phyloP scores from a whole-genome alignment of 768 basidiomycete genomes.

The Boletus sensibilis region DNA sequence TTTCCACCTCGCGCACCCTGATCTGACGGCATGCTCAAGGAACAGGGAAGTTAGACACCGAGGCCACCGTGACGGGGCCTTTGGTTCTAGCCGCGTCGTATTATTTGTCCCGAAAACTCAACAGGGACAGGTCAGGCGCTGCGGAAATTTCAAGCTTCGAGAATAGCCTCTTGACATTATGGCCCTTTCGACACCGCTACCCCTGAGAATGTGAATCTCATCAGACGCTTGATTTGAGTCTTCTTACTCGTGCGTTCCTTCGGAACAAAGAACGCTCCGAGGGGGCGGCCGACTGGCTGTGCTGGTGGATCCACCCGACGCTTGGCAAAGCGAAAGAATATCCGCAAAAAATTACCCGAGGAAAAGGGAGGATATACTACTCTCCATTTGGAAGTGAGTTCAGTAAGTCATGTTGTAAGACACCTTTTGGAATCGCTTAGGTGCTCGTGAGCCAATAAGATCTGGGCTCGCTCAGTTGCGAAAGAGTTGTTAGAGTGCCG shows the following conservation, averaged over 20 bases:
- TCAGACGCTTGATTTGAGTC: background rate
- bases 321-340: constrained; percentile 8
- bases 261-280: constrained; percentile 13
- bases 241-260: background rate
- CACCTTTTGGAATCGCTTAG: background rate
- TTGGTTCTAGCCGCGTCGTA: constrained; percentile 5
- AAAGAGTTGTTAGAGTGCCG: background rate
- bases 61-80: background rate
- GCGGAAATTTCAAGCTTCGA: background rate
- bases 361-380: background rate
- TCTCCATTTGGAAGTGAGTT: no score
- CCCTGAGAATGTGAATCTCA: constrained; percentile 17
- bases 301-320: constrained; percentile 4
- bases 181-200: background rate
- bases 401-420: background rate
- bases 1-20: background rate
- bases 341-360: background rate
- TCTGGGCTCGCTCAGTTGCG: background rate
- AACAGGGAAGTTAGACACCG: constrained; percentile 1
- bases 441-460: background rate
- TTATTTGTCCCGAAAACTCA: background rate
- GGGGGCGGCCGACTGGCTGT: constrained; percentile 15
- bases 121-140: background rate
- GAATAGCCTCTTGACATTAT: background rate
- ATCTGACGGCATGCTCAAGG: constrained; percentile 2